Percentiles rank a stretch among this genome's conserved stretches.
Evolutionary conservation across 768 basidiomycete genomes (phyloP).

Genomic region (Termitomyces sp.): DNA sequence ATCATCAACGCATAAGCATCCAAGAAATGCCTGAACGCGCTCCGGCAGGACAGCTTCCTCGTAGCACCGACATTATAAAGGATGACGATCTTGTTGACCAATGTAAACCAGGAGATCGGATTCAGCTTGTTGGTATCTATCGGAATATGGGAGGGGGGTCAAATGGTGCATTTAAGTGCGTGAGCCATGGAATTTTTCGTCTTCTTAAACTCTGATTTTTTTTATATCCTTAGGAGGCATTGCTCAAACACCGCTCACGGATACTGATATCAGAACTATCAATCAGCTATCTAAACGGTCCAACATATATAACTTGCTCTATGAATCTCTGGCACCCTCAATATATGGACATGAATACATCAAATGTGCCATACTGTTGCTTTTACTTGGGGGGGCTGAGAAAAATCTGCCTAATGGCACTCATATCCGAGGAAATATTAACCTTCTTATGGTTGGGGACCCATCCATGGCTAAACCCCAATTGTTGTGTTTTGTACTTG

Average conservation of each 20-base stretch:
- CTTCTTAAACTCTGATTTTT: slow-evolving; percentile 10
- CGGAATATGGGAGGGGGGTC: slow-evolving; percentile 91
- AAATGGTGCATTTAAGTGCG: slow-evolving; percentile 90
- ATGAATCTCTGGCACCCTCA: slow-evolving; percentile 93
- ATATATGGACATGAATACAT: slow-evolving; percentile 97
- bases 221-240: slow-evolving; percentile 88
- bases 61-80: slow-evolving; percentile 92
- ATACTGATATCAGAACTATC: slow-evolving; percentile 92
- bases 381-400: slow-evolving; percentile 94
- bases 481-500: slow-evolving; percentile 90
- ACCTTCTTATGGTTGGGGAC: slow-evolving; percentile 98
- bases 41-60: slow-evolving; percentile 92
- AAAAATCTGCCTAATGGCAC: slow-evolving; percentile 98
- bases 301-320: slow-evolving; percentile 84
- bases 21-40: slow-evolving; percentile 99
- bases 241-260: slow-evolving; percentile 87
- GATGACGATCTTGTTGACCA: slow-evolving; percentile 97
- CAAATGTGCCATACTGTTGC: slow-evolving; percentile 88
- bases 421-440: slow-evolving; percentile 99
- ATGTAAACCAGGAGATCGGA: slow-evolving; percentile 96
- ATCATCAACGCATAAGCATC: slow-evolving; percentile 96
- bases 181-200: slow-evolving; percentile 11
- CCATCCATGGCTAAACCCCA: slow-evolving; percentile 99
- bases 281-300: slow-evolving; percentile 88
- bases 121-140: slow-evolving; percentile 94